Evolutionary conservation across 2,329 filamentous ascomycete species (phyloP), one percentile per base, ranked within the genome.

Genomic region (Xylariaceae sp.): DNA sequence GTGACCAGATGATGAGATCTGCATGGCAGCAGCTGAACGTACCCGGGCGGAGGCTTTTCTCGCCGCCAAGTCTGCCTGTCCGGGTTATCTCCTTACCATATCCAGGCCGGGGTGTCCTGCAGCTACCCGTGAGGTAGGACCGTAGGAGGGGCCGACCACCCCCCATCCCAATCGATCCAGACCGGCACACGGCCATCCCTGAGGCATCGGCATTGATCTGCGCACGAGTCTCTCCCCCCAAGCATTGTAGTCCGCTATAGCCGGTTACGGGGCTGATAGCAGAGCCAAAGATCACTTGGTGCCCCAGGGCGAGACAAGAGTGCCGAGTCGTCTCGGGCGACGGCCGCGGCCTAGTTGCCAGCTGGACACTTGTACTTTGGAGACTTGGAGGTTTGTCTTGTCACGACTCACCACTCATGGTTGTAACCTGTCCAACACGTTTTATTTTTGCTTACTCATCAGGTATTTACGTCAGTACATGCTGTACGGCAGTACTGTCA

Each of bases 41-140:
- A 48, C 21, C 32, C 34, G 40, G 36, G 27, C 30, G 40, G 34
- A 29, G 34, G n/a, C n/a, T 34, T 36, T 26, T 37, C 38, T 40
- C 34, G 38, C 42, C 43, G 43, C 39, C 43, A 43, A 21, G 40
- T 34, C n/a, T n/a, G 34, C 37, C 35, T 43, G 43, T 40, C 43
- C 36, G 31, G 34, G 32, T 41, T 35, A 36, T 41, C 37, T 24
- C 11, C 11, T 24, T 33, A 43, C 21, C 31, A 31, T 38, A 44
- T 36, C n/a, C 7, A 24, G 21, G 40, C 47, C 42, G 43, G 47
- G 46, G 41, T 45, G 28, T 34, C 17, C 44, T 56, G 54, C 54
- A 54, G 44, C 46, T 47, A 51, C 33, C 53, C 50, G 54, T 46
- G 41, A 50, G 42, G 42, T 41, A 47, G 29, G 23, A 42, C n/a